Percentiles rank a stretch among this genome's conserved stretches.
These are phyloP conservation scores for Melastoma malabathricum DNA, from an alignment of 345 rosid species.

Conservation along the genomic window DNA sequence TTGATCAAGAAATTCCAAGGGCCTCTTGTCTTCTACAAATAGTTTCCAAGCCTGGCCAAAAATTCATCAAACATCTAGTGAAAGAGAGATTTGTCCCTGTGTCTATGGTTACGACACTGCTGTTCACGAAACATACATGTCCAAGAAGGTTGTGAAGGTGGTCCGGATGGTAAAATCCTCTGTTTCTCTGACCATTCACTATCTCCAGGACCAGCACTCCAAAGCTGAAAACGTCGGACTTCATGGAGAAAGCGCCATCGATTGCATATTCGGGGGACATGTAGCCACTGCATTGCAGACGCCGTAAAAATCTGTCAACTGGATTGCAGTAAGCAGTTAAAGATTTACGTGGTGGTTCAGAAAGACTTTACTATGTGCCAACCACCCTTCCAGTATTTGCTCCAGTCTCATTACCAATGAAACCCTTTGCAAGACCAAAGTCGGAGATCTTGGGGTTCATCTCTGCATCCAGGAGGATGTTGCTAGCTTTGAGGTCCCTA, in stretches of 20 bases:
- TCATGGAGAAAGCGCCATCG: constrained; percentile 15
- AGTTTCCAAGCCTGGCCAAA: constrained; percentile 27
- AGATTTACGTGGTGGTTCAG: not conserved
- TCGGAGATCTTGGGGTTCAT: constrained; percentile 26
- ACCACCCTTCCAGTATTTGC: constrained; percentile 22
- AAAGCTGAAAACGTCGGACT: constrained; percentile 23
- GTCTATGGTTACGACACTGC: not conserved
- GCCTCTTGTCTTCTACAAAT: constrained; percentile 13
- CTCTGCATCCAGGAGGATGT: constrained; percentile 17
- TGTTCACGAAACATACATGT: constrained; percentile 3
- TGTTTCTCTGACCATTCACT: constrained; percentile 13
- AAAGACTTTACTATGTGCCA: constrained; percentile 17
- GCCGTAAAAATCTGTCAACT: too few relatives aligned
- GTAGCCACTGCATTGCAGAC: constrained; percentile 11
- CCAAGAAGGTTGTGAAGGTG: constrained; percentile 15
- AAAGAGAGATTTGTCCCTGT: not conserved
- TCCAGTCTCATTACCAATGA: constrained; percentile 15
- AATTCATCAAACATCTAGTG: not conserved
- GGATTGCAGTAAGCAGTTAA: too few relatives aligned
- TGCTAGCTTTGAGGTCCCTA: constrained; percentile 20
- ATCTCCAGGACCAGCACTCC: constrained; percentile 22
- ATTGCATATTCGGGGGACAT: constrained; percentile 20
- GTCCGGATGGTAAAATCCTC: constrained; percentile 11
- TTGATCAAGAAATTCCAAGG: constrained; percentile 11
- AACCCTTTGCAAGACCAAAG: constrained; percentile 15